Base-by-base conservation (phyloP, 2,329 filamentous ascomycete genomes). In the Rugonectria rugulosa region DNA sequence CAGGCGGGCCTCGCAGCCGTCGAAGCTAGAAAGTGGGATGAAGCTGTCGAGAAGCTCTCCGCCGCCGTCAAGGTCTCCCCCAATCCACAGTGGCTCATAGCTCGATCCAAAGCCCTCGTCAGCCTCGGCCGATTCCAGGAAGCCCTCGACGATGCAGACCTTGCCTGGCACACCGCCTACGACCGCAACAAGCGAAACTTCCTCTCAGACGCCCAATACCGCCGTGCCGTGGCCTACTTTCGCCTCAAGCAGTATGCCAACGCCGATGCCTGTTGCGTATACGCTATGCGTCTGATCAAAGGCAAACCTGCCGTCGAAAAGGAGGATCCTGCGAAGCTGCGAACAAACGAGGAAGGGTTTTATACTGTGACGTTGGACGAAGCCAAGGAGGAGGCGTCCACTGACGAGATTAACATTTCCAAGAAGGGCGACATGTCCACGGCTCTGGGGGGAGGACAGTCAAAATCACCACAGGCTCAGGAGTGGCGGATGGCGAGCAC, bases 181-280 rank as follows among this genome's bases (percentile, higher is more conserved):
- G 81, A 88, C 59, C 88, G 94, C 34, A 90, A 84, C 26, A 89
- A 88, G 66, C 86, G 90, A 45, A 86, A 91, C 61, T 81, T 89
- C 24, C 91, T 97, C 72, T 81, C 87, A 40, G 85, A 91, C n/a
- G 88, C 91, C 2, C 91, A 97, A 68, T 85, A 95, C 67, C 86
- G 93, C 64, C 86, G 94, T 31, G 90, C 86, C 5, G 85, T 96
- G 11, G 83, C 89, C 10, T 80, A 94, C 21, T 90, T 86, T 72
- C 84, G 87, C 43, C 77, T 92, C 34, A 85, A 84, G 27, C 81
- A 85, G 48, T 91, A 87, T 65, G 92, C 88, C 4, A 89, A 97
- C 73, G 88, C 92, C 1, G 83, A 88, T 55, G 83, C 86, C 63
- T 85, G 93, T 60, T 85, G 93, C 17, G 77, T 79, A 15, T 88